Evolutionary conservation across 1,139 yeast genomes (phyloP).

Genomic region (Taphrina communis): DNA sequence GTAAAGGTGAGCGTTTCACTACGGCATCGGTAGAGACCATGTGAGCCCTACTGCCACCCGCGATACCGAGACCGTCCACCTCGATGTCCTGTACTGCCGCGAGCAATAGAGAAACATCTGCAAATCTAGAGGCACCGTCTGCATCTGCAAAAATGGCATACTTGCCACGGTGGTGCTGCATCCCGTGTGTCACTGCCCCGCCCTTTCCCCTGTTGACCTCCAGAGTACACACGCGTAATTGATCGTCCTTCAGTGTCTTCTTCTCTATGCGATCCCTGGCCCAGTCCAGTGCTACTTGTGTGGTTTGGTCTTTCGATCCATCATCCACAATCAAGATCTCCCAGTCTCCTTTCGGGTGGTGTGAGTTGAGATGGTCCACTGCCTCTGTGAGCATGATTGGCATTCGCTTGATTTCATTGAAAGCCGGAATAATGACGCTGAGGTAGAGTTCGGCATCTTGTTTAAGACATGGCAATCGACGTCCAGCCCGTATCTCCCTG

Average conservation of each 20-base stretch:
- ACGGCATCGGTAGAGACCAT: constrained; percentile 97
- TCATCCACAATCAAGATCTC: constrained; percentile 90
- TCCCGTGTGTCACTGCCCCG: constrained; percentile 96
- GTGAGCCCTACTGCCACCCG: constrained; percentile 94
- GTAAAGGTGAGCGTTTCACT: constrained; percentile 82
- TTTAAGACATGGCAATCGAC: constrained; percentile 31
- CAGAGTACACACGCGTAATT: constrained; percentile 70
- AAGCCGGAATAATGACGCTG: constrained; percentile 88
- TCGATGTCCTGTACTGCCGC: constrained; percentile 54
- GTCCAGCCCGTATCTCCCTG: constrained; percentile 32
- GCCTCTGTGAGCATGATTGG: constrained; percentile 80
- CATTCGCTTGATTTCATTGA: constrained; percentile 78
- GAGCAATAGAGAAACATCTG: constrained; percentile 67
- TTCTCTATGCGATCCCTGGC: constrained; percentile 55
- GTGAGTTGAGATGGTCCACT: constrained; percentile 59
- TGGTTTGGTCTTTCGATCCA: constrained; percentile 84
- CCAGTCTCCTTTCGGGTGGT: constrained; percentile 53
- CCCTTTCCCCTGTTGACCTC: constrained; percentile 89
- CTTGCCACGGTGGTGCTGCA: constrained; percentile 74
- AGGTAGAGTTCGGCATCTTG: constrained; percentile 54
- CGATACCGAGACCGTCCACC: constrained; percentile 60
- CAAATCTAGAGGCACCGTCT: constrained; percentile 90
- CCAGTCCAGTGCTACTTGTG: constrained; percentile 69
- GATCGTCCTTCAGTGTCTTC: constrained; percentile 62
- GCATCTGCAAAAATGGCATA: constrained; percentile 92